These are phyloP conservation scores for Cytidiella melzeri DNA, from an alignment of 768 basidiomycete species.

Conservation along the genomic window DNA sequence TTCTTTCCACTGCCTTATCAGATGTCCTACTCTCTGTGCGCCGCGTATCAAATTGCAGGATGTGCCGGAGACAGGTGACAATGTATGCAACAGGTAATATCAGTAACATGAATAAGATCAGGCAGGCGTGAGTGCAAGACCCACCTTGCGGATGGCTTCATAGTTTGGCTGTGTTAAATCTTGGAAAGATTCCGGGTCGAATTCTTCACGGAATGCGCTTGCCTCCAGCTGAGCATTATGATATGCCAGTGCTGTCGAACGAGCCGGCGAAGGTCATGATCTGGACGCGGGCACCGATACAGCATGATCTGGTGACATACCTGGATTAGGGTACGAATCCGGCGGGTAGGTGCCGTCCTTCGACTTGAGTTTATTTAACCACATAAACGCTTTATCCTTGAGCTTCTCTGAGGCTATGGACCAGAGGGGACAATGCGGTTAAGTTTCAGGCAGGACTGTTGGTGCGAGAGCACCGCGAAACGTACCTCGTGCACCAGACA, in stretches of 20 bases:
- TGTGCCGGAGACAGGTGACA: slow-evolving; percentile 2
- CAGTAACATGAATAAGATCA: slow-evolving; percentile 1
- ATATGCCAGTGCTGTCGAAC: slow-evolving; percentile 62
- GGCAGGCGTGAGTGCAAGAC: slow-evolving; percentile 10
- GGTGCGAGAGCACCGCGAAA: not conserved
- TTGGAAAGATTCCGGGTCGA: slow-evolving; percentile 67
- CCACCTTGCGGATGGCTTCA: slow-evolving; percentile 74
- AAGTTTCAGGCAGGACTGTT: too few relatives aligned
- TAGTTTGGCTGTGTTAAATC: slow-evolving; percentile 79
- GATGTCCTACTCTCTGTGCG: slow-evolving; percentile 55
- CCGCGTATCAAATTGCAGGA: slow-evolving; percentile 6
- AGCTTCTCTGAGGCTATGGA: slow-evolving; percentile 60
- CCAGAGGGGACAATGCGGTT: not conserved
- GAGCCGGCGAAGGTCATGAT: not conserved
- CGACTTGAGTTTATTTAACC: slow-evolving; percentile 75
- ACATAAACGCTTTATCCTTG: slow-evolving; percentile 58
- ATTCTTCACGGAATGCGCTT: slow-evolving; percentile 88
- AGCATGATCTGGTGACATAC: slow-evolving; percentile 36
- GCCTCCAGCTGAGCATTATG: slow-evolving; percentile 91
- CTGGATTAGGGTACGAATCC: slow-evolving; percentile 86
- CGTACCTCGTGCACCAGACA: slow-evolving; percentile 51
- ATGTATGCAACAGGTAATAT: not conserved
- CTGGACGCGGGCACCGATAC: slow-evolving; percentile 4
- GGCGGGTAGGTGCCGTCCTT: slow-evolving; percentile 82
- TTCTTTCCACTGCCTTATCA: slow-evolving; percentile 68